Percentiles rank a stretch among this genome's conserved stretches.
Conservation (phyloP, 352 stramenopile genomes). For the Globisporangium takayamanum region DNA sequence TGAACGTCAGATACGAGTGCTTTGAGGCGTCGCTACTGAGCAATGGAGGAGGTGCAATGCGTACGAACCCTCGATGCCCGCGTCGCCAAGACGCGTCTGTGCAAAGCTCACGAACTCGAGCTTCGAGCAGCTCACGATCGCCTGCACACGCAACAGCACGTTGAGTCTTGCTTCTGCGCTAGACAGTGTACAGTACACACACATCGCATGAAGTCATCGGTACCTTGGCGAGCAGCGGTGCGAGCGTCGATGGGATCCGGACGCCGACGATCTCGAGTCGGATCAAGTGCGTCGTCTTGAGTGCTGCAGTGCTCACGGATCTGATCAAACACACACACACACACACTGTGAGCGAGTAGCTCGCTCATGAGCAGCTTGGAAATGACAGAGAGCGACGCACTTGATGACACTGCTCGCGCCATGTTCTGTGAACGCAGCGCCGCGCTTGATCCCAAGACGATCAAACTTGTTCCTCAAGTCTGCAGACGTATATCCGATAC, state of each 20-base stretch:
- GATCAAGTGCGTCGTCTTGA: slow-evolving; percentile 22
- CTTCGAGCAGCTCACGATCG: slow-evolving; percentile 18
- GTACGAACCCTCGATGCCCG: slow-evolving; percentile 10
- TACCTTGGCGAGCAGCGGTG: slow-evolving; percentile 28
- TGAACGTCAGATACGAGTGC: too few species aligned
- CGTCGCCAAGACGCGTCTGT: slow-evolving; percentile 10
- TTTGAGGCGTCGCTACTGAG: background rate
- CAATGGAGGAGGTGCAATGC: background rate
- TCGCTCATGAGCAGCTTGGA: background rate
- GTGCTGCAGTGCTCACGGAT: slow-evolving; percentile 21
- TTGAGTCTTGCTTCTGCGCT: background rate
- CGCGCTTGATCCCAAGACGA: slow-evolving; percentile 39
- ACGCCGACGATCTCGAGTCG: slow-evolving; percentile 34
- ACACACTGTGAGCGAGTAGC: background rate
- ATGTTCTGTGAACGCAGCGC: slow-evolving; percentile 32
- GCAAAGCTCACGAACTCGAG: slow-evolving; percentile 17
- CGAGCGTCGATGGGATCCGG: slow-evolving; percentile 15
- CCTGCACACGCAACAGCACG: slow-evolving; percentile 7
- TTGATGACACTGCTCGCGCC: slow-evolving; percentile 24
- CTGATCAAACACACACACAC: background rate
- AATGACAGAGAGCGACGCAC: slow-evolving; percentile 14
- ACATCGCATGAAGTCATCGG: background rate
- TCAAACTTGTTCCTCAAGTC: slow-evolving; percentile 60
- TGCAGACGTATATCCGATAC: slow-evolving; percentile 4
- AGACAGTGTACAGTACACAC: background rate